Conservation (phyloP, 306 rosid genomes). For the Pterocarpus macrocarpus region DNA sequence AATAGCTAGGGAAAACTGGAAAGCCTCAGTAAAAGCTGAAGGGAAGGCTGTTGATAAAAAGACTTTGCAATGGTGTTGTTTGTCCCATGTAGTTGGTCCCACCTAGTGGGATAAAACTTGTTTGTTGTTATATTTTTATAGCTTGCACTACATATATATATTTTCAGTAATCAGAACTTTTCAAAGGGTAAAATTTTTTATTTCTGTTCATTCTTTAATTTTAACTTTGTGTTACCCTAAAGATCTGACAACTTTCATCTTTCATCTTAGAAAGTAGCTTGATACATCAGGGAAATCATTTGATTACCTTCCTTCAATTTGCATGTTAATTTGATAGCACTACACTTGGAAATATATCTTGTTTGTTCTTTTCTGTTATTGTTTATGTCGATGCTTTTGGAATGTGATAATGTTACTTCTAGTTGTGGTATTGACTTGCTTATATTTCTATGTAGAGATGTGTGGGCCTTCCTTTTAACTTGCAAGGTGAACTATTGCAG, state of each 20-base stretch:
- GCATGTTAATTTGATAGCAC: slow-evolving; percentile 19
- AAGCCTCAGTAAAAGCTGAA: slow-evolving; percentile 23
- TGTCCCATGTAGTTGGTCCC: slow-evolving; percentile 7
- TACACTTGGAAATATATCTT: slow-evolving; percentile 12
- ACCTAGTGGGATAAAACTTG: neutral
- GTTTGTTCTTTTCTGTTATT: slow-evolving; percentile 40
- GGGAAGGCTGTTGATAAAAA: neutral
- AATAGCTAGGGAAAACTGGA: slow-evolving; percentile 13
- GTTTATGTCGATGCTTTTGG: slow-evolving; percentile 38
- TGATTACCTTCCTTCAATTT: slow-evolving; percentile 14
- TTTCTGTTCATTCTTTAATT: neutral
- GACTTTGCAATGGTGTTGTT: neutral
- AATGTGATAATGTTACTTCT: slow-evolving; percentile 31
- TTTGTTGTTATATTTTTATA: neutral
- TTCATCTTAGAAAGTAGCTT: slow-evolving; percentile 24
- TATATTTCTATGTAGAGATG: slow-evolving; percentile 76
- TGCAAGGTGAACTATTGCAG: slow-evolving; percentile 90
- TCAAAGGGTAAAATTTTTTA: neutral
- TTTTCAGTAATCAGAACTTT: neutral
- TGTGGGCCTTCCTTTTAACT: slow-evolving; percentile 93
- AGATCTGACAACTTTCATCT: slow-evolving; percentile 28
- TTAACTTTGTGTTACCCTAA: neutral
- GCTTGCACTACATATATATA: neutral
- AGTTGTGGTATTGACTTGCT: slow-evolving; percentile 48
- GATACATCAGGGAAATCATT: slow-evolving; percentile 15